A percentile compares a stretch with the other conserved stretches of the same genome.
phyloP scores from a whole-genome alignment of 2,329 filamentous ascomycete genomes.

The Raffaelea ambrosiae region DNA sequence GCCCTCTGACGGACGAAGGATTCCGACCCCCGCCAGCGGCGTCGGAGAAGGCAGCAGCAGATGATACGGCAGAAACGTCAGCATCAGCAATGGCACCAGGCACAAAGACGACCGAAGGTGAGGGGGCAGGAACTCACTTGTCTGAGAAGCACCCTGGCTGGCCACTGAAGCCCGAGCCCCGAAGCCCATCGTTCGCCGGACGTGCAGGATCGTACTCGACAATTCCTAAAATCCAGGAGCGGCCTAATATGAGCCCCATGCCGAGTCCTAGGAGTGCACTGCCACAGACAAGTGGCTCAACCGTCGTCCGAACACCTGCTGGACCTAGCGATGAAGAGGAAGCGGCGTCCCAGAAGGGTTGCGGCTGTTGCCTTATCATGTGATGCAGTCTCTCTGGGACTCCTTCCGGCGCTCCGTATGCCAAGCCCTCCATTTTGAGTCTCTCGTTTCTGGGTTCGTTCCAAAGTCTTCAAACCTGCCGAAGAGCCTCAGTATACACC shows the following conservation, averaged over 20 bases:
- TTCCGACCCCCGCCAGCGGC: constrained; percentile 36
- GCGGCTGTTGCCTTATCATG: constrained; percentile 70
- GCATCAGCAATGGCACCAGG: too few relatives aligned
- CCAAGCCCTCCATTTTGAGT: too few relatives aligned
- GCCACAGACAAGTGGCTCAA: constrained; percentile 30
- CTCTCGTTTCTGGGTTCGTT: too few relatives aligned
- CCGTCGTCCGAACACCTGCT: constrained; percentile 42
- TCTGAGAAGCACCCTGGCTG: constrained; percentile 32
- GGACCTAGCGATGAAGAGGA: constrained; percentile 34
- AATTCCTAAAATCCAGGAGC: constrained; percentile 51
- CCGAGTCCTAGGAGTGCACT: constrained; percentile 37
- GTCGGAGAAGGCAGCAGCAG: constrained; percentile 16
- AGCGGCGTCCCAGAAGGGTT: constrained; percentile 42
- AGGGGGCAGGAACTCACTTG: constrained; percentile 8
- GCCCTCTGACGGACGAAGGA: constrained; percentile 64
- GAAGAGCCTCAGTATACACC: too few relatives aligned
- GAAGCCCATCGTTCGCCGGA: constrained; percentile 37
- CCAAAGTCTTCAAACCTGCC: too few relatives aligned
- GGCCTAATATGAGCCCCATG: constrained; percentile 28
- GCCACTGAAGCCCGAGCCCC: constrained; percentile 46
- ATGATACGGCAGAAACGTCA: background rate
- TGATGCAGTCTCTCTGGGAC: constrained; percentile 37
- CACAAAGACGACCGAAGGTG: background rate
- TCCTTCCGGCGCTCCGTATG: too few relatives aligned
- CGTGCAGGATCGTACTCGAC: constrained; percentile 50